A percentile compares a stretch with the other conserved stretches of the same genome.
Evolutionary conservation across 345 rosid genomes (phyloP).

Genomic region (Turnera subulata): DNA sequence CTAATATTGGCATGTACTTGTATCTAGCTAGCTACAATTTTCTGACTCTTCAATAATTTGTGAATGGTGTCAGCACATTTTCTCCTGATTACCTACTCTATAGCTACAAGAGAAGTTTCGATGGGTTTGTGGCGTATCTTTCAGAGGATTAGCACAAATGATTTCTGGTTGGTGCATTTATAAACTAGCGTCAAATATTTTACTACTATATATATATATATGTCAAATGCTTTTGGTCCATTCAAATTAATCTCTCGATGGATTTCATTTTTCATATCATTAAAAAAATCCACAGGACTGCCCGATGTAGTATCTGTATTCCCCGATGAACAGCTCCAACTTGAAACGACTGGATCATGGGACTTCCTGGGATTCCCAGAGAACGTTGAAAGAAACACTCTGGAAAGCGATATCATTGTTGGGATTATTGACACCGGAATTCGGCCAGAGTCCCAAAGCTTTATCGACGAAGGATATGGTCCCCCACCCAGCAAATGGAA

Average conservation of each 20-base stretch:
- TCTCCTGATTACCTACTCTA: slow-evolving; percentile 15
- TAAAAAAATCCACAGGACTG: slow-evolving; percentile 21
- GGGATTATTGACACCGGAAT: slow-evolving; percentile 13
- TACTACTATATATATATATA: too few relatives aligned
- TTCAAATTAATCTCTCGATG: too few relatives aligned
- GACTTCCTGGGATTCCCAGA: slow-evolving; percentile 11
- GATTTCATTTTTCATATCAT: slow-evolving; percentile 11
- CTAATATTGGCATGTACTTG: too few relatives aligned
- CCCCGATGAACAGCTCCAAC: neutral
- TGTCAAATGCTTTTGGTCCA: too few relatives aligned
- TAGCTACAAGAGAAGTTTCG: slow-evolving; percentile 27
- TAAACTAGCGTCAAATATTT: too few relatives aligned
- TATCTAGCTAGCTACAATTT: too few relatives aligned
- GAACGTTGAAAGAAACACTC: neutral
- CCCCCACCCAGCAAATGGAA: slow-evolving; percentile 20
- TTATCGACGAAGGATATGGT: slow-evolving; percentile 4
- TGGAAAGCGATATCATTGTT: slow-evolving; percentile 7
- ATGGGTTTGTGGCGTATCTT: slow-evolving; percentile 29
- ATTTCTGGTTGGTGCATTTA: slow-evolving; percentile 16
- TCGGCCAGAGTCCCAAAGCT: slow-evolving; percentile 11
- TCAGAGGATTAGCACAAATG: slow-evolving; percentile 13
- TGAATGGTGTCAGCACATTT: too few relatives aligned
- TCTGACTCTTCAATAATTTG: too few relatives aligned
- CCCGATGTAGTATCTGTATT: slow-evolving; percentile 8
- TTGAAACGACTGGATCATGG: slow-evolving; percentile 12